Base-by-base conservation (phyloP, 2,329 filamentous ascomycete species). In the Paradendryphiella salina region DNA sequence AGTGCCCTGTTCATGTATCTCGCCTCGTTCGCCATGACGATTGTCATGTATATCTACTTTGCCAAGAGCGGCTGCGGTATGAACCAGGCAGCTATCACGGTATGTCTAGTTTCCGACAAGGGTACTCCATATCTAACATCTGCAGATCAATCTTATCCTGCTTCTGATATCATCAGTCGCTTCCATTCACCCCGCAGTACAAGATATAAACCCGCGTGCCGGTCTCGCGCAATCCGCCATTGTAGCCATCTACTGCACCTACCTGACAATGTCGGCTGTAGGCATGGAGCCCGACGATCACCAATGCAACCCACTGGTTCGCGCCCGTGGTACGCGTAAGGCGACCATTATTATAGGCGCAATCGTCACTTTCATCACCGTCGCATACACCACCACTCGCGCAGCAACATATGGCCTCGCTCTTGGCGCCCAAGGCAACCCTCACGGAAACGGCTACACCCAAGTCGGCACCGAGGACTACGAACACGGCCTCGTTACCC, bases 281-380 rank as follows among this genome's bases (percentile, higher is more conserved):
- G 96, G 91, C 47, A 97, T 99, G 94, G 93, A 99, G 67, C 94
- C 94, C 0, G 93, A 97, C 73, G 86, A 96, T 77, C 87, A 89
- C 64, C 83, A 89, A 59, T 99, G 94, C 83, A 99, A 99, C 75
- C 94, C 94, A 7, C 81, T 99, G 26, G 81, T 96, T 54, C 85
- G 84, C 45, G 92, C 91, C 6, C 88, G 89, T 56, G 91, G 90
- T 53, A 94, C 93, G 8, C 85, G 94, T 55, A 95, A 89, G 6
- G 94, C 91, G 1, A 96, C 91, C 21, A 85, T 97, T 52, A 85
- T 99, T 40, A 84, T 99, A 57, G 94, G 94, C 53, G 94, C 94
- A 23, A 87, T 99, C 58, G 90, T 96, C 46, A 99, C 94, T 9
- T 96, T 99, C 84, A 81, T 96, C 41, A 97, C 94, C 1, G 90